Evolutionary conservation across 768 basidiomycete genomes (phyloP), one percentile per base, ranked within the genome.

Genomic region (Cyclocybe aegerita): DNA sequence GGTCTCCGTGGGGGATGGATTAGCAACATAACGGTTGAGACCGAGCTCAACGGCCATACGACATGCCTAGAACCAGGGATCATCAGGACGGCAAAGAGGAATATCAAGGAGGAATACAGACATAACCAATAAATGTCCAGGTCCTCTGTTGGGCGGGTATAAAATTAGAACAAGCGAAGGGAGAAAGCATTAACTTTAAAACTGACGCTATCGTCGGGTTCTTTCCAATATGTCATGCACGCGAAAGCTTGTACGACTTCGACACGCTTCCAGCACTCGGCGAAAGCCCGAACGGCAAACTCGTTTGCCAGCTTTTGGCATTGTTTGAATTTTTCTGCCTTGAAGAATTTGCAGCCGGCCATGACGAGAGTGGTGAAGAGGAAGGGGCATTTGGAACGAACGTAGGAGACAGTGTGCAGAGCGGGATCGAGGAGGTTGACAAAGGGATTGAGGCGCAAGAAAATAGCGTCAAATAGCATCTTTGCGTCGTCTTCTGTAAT

Each of bases 221-320:
- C 89, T 64, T 81, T 86, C 90, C 91, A 95, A 67, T 94, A 95
- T 35, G 86, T 90, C 53, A 95, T 74, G 59, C 90, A 92, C 14
- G 88, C 86, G 64, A 93, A 90, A 23, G 91, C 90, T 68, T 96
- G 93, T 4, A 90, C 88, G 15, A 93, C 84, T 67, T 93, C 93
- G 46, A 95, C 83, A 53, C 84, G 78, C 64, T 90, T 87, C 80
- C 81, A 85, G n/a, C 77, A 79, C 54, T 88, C 83, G 31, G 82
- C 77, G 60, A 94, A 92, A 7, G 91, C 90, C 50, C 82, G 80
- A 23, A 88, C 75, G n/a, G 86, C 83, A 55, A 86, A 79, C 16
- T 87, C 83, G 48, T 89, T 75, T 9, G 89, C 86, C 14, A 93
- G 78, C 50, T 81, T 81, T 57, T 86, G 83, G 54, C 86, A 85